phyloP scores from a whole-genome alignment of 108 stramenopile species.

The Nitzschia sp. region DNA sequence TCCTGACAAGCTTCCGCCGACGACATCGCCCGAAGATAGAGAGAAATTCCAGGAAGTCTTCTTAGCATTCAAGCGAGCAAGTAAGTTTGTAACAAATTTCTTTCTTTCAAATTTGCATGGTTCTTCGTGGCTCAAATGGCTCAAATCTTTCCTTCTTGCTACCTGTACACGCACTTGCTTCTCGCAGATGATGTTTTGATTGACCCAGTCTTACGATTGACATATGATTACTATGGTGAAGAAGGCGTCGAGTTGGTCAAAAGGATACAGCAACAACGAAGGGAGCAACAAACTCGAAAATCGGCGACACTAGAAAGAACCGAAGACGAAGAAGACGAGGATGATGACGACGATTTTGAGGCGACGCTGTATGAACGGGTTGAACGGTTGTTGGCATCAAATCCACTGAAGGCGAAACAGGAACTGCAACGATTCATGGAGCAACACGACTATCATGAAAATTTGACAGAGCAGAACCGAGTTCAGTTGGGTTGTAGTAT shows the following conservation, averaged over 20 bases:
- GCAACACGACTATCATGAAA: constrained; percentile 39
- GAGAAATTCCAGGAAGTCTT: constrained; percentile 43
- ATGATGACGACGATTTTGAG: constrained; percentile 31
- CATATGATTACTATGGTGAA: constrained; percentile 50
- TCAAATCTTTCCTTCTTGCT: too few relatives aligned
- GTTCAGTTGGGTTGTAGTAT: constrained; percentile 29
- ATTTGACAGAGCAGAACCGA: constrained; percentile 30
- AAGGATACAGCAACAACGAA: constrained; percentile 31
- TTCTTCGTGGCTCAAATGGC: background rate
- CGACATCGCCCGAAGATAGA: constrained; percentile 10
- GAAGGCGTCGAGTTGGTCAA: constrained; percentile 42
- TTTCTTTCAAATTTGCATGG: background rate
- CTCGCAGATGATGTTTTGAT: constrained; percentile 47
- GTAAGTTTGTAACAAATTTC: constrained; percentile 14
- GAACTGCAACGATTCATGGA: constrained; percentile 38
- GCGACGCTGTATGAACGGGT: constrained; percentile 28
- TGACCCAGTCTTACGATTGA: constrained; percentile 54
- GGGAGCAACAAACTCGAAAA: constrained; percentile 19
- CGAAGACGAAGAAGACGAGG: constrained; percentile 7
- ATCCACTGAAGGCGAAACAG: constrained; percentile 13
- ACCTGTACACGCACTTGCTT: too few relatives aligned
- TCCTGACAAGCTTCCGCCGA: constrained; percentile 54
- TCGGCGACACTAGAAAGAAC: constrained; percentile 9
- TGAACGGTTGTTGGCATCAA: constrained; percentile 14
- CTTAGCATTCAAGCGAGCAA: constrained; percentile 35